Evolutionary conservation across 2,329 filamentous ascomycete species (phyloP), one percentile per base, ranked within the genome.

Genomic region (Trichoderma sp.): DNA sequence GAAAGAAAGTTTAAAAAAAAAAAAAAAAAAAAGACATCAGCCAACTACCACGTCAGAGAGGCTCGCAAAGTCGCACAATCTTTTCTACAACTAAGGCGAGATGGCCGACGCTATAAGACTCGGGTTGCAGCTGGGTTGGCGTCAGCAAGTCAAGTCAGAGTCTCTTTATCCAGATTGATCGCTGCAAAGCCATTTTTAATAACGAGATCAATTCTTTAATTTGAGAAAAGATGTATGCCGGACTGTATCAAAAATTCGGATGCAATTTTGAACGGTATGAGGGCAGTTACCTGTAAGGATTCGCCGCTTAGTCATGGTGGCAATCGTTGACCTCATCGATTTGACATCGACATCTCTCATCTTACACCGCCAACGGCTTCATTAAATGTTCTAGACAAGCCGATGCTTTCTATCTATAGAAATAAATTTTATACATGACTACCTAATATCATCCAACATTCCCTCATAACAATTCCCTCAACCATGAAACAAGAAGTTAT

Each of bases 281-380:
- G 15, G 36, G 14, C 18, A 43, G 18, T n/a, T 9, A n/a, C 39
- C 7, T 43, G 39, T 2, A 47, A 7, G 6, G 6, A 51, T 51
- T 51, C n/a, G 4, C 18, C 1, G 53, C 63, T 66, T 66, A 66
- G 63, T 66, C 63, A 66, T 34, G 30, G 32, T 18, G 43, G n/a
- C 30, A 32, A 66, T 56, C 47, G 47, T 36, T 66, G 64, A 67
- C 47, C 47, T 67, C 64, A 67, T 53, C 64, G 39, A 43, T 3
- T 43, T 43, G 7, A 57, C 51, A 14, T 39, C 2, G 21, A 36
- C 43, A 15, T 9, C 6, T 3, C 51, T 3, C 39, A 67, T 67
- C 21, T 67, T 18, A 65, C 28, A 32, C 39, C 39, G 39, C 7
- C 39, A 43, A 43, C 0, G 0, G 39, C 15, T n/a, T 43, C 39